Evolutionary conservation across 2,329 filamentous ascomycete species (phyloP).

Genomic region (Plenodomus biglobosus): DNA sequence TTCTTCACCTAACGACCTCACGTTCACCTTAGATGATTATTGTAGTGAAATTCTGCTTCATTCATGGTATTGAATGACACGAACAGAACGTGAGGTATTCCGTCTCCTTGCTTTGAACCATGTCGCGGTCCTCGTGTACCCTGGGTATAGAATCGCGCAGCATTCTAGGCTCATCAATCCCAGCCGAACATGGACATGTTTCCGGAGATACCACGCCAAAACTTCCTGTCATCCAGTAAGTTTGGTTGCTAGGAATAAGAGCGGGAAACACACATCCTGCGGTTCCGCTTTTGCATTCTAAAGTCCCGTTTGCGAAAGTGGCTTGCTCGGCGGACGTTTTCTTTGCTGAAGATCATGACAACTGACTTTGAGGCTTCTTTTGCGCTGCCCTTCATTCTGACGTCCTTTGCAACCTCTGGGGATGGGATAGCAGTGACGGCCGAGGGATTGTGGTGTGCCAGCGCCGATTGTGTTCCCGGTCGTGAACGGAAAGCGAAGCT

Average conservation of each 20-base stretch:
- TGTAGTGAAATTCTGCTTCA: neutral
- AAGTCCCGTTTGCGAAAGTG: neutral
- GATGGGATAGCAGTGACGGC: no score
- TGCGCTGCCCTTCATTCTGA: no score
- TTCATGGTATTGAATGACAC: no score
- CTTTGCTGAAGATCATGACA: neutral
- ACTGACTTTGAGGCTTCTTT: neutral
- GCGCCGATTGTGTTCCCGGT: no score
- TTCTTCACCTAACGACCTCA: neutral
- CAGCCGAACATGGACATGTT: conserved; percentile 2
- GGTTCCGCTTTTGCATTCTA: conserved; percentile 1
- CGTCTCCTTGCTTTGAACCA: neutral
- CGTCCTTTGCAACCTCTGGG: no score
- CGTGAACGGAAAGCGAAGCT: no score
- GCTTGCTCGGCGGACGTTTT: neutral
- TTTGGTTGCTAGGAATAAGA: neutral
- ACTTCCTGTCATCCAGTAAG: neutral
- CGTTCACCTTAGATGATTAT: neutral
- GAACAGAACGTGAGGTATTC: no score
- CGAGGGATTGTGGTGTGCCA: no score
- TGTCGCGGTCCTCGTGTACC: no score
- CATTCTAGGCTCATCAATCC: neutral
- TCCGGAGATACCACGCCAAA: neutral
- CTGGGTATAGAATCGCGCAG: neutral
- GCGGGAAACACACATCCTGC: neutral